phyloP scores from a whole-genome alignment of 257 asterid species.

The Solanum chmielewskii region DNA sequence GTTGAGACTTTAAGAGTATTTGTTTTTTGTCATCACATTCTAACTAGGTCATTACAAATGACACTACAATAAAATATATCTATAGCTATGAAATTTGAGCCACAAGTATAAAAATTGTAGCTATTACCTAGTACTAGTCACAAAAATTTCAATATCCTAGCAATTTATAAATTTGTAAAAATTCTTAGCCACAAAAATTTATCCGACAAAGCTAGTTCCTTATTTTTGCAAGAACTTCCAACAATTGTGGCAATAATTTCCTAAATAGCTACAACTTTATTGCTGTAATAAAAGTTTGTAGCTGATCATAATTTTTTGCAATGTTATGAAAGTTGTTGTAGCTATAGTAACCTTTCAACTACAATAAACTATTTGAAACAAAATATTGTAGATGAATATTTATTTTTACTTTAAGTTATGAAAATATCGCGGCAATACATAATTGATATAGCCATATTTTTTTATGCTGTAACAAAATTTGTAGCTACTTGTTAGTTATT shows the following conservation, averaged over 20 bases:
- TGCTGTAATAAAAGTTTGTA: not conserved
- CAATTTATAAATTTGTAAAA: no score
- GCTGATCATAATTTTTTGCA: not conserved
- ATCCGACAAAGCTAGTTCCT: not conserved
- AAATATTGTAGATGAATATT: not conserved
- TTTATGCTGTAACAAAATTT: no score
- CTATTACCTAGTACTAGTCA: not conserved
- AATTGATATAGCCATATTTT: not conserved
- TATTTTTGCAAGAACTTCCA: not conserved
- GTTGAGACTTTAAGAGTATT: no score
- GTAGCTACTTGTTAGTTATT: not conserved
- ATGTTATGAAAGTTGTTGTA: no score
- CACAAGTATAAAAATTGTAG: not conserved
- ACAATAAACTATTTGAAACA: no score
- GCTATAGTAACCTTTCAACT: not conserved
- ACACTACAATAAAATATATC: not conserved
- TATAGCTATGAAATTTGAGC: not conserved
- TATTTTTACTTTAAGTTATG: no score
- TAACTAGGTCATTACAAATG: no score
- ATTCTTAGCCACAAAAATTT: not conserved
- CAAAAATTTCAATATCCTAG: no score
- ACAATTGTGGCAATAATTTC: not conserved
- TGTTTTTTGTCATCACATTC: no score
- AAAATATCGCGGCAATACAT: no score
- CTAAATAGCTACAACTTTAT: not conserved